Evolutionary conservation across 2,329 filamentous ascomycete genomes (phyloP), one percentile per base, ranked within the genome.

Genomic region (Lachnellula occidentalis): DNA sequence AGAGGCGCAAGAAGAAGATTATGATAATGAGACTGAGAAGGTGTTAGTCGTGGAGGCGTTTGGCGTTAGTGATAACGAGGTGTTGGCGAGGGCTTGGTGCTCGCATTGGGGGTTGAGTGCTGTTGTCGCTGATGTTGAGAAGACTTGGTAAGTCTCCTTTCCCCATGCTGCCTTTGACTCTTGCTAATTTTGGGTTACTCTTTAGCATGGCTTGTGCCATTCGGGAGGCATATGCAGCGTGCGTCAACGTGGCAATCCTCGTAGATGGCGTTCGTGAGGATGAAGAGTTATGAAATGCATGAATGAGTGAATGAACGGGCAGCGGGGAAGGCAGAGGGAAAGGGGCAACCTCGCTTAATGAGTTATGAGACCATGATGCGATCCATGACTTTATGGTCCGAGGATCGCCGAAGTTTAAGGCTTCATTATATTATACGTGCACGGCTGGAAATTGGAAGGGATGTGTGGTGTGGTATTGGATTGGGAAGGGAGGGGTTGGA

Each of bases 81-180:
- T 90, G 4, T 78, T 91, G 63, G 87, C 85, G 1, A 75, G 87
- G 58, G 86, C 87, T 6, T 91, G 87, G 87, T 90, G 87, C 67
- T 80, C 85, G 53, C 85, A 89, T 64, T 88, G 86, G 80, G 87
- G 87, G 2, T 71, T 89, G 63, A 84, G 79, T 65, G 87, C 87
- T 1, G 73, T 91, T 17, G 79, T 90, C 55, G 86, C 86, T 8
- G 85, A 90, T 68, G 69, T 88, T 50, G 74, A 78, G 55, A 81
- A 78, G 72, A 90, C 87, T 15, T 90, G 81, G 54, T 65, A 55
- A 50, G 52, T 52, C 42, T 17, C 11, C 27, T 45, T 27, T 24
- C 45, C 50, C 36, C 41, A 34, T 22, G 41, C n/a, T n/a, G 24
- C 5, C 12, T 39, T 17, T 12, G 37, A 22, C 19, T 37, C 7